These are phyloP conservation scores for Sporothrix sp. DNA, from an alignment of 2,329 filamentous ascomycete species.

Conservation along the genomic window DNA sequence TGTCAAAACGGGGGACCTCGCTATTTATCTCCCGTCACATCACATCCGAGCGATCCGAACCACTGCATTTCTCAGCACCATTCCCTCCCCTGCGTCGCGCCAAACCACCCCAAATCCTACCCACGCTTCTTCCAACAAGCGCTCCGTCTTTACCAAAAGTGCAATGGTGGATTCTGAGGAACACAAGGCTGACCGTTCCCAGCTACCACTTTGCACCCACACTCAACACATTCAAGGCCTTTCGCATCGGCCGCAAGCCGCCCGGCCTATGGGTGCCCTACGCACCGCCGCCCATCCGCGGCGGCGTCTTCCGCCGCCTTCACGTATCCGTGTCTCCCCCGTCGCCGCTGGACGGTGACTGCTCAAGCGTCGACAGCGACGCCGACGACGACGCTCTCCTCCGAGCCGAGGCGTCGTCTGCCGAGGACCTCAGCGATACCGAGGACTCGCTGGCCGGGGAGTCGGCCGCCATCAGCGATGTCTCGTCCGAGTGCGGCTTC, in stretches of 20 bases:
- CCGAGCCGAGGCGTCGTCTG: constrained; percentile 1
- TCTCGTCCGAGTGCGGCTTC: constrained; percentile 9
- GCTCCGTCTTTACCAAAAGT: too few species aligned
- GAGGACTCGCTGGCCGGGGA: constrained; percentile 4
- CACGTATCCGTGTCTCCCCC: constrained; percentile 2
- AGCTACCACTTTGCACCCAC: constrained; percentile 49
- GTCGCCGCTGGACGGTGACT: background rate
- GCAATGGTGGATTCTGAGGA: background rate
- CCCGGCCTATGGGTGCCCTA: constrained; percentile 43
- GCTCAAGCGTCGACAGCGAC: background rate
- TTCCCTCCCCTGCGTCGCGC: background rate
- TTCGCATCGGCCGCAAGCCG: constrained; percentile 48
- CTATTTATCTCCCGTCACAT: constrained; percentile 3
- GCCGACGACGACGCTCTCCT: constrained; percentile 2
- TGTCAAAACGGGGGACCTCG: background rate
- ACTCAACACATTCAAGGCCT: constrained; percentile 47
- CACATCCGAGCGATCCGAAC: constrained; percentile 13
- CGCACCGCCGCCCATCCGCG: constrained; percentile 45
- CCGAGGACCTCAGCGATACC: constrained; percentile 5
- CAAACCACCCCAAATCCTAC: background rate
- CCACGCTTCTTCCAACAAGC: background rate
- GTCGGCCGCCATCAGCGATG: constrained; percentile 6
- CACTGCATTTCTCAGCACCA: constrained; percentile 11
- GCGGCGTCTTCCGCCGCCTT: constrained; percentile 14
- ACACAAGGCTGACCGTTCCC: constrained; percentile 22